phyloP scores from a whole-genome alignment of 1,284 basidiomycete genomes.

The Rhizoctonia solani region DNA sequence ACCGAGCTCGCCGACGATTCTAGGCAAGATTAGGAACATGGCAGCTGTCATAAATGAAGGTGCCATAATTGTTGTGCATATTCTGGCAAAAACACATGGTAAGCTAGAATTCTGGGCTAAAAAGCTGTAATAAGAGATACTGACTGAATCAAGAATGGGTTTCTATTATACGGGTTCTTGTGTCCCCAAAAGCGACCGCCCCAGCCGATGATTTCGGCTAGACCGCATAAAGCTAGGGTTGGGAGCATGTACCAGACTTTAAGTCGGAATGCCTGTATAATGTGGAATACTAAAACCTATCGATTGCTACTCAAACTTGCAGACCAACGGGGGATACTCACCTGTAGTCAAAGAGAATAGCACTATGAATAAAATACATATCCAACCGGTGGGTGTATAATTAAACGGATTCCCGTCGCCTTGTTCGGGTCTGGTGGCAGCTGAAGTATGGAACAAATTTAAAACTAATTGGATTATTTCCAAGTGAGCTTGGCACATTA shows the following conservation, averaged over 20 bases:
- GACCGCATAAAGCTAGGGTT: conserved; percentile 56
- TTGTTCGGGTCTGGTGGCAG: not conserved
- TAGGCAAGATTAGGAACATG: conserved; percentile 43
- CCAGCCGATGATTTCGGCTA: conserved; percentile 54
- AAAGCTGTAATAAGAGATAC: too few species aligned
- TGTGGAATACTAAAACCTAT: conserved; percentile 48
- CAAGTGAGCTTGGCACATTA: too few species aligned
- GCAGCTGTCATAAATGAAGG: conserved; percentile 34
- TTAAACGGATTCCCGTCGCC: conserved; percentile 26
- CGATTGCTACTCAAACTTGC: not conserved
- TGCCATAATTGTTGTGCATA: conserved; percentile 28
- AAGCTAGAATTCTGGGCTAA: not conserved
- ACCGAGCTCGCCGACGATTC: conserved; percentile 45
- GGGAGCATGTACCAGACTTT: conserved; percentile 59
- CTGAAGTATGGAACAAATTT: too few species aligned
- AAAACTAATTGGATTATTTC: too few species aligned
- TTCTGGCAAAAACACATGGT: not conserved
- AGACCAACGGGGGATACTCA: conserved; percentile 41
- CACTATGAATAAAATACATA: conserved; percentile 48
- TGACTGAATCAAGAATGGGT: conserved; percentile 55
- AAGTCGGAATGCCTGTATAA: conserved; percentile 50
- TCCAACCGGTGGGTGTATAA: conserved; percentile 50
- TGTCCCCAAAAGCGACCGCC: conserved; percentile 40
- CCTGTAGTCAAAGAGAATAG: conserved; percentile 51
- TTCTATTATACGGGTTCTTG: conserved; percentile 27